A percentile compares a stretch with the other conserved stretches of the same genome.
Conservation (phyloP, 805 yeast genomes). For the Saccharomyces eubayanus region DNA sequence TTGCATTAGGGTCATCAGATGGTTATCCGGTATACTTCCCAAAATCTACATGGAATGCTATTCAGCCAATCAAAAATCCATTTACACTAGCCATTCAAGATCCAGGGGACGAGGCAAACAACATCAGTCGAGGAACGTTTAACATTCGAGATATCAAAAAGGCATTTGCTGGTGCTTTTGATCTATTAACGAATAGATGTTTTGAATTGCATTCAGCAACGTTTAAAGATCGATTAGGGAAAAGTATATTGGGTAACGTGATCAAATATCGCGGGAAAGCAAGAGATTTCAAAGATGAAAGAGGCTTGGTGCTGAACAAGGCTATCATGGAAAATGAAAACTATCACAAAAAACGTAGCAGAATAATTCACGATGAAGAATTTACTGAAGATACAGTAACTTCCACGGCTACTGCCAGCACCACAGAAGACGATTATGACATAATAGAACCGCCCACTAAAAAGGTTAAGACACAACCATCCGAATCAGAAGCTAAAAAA, state of each 20-base stretch:
- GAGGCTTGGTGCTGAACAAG: slow-evolving; percentile 52
- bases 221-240: slow-evolving; percentile 58
- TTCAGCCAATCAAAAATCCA: slow-evolving; percentile 44
- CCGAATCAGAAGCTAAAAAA: neutral
- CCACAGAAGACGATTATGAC: slow-evolving; percentile 15
- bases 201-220: slow-evolving; percentile 61
- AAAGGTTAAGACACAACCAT: slow-evolving; percentile 3
- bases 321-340: slow-evolving; percentile 38
- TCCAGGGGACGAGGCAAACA: slow-evolving; percentile 77
- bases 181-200: slow-evolving; percentile 63
- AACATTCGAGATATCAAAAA: slow-evolving; percentile 71
- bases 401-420: slow-evolving; percentile 13
- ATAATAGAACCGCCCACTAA: slow-evolving; percentile 10
- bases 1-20: slow-evolving; percentile 54
- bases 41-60: slow-evolving; percentile 45
- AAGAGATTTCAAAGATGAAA: slow-evolving; percentile 71
- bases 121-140: slow-evolving; percentile 77
- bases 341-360: slow-evolving; percentile 24
- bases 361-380: slow-evolving; percentile 17
- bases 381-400: slow-evolving; percentile 21
- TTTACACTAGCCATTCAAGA: slow-evolving; percentile 76
- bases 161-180: slow-evolving; percentile 85
- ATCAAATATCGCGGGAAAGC: slow-evolving; percentile 66
- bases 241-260: slow-evolving; percentile 71
- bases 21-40: slow-evolving; percentile 52